Base-by-base conservation (phyloP, 768 basidiomycete species). In the Mrakia hoshinonis region DNA sequence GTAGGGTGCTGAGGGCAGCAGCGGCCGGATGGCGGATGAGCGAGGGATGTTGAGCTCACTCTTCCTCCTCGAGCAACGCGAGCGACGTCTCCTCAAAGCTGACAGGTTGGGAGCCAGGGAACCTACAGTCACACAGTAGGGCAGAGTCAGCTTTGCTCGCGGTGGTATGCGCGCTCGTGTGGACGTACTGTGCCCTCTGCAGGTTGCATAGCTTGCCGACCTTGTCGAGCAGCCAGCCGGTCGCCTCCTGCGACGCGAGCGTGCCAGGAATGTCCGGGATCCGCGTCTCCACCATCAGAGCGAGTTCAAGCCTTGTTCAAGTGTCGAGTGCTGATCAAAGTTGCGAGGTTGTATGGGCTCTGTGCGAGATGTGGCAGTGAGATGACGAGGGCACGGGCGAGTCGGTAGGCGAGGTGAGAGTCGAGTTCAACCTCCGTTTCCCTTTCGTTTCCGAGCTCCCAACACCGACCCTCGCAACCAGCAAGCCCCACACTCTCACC, bases 21-120 rank as follows among this genome's bases (percentile, higher is more conserved):
- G 26, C 24, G 22, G 63, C 29, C 20, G 24, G 51, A n/a, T 52
- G 20, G 22, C 26, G 51, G 20, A 9, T 60, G 43, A n/a, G 20
- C 22, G 29, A 34, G 18, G 26, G 24, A 51, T 11, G 18, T 10
- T 31, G 26, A 85, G 55, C 77, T 73, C 79, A 94, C 93, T 98
- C 92, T 82, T 89, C 85, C 22, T 81, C 81, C 80, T 95, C 91
- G 51, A 98, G 83, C 77, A 88, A 86, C 13, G 83, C 83, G 47
- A 98, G 78, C 77, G 92, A 89, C 62, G 79, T 82, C 13, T 80
- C 76, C 6, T 85, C 83, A 81, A 99, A 98, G 79, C 92, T 94
- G 77, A 99, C 87, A 24, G 95, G 95, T 77, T 98, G 96, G 76
- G 90, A 90, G 29, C 96, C 95, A 22, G 95, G 95, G 80, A 98